Evolutionary conservation across 371 early-diverging fungal genomes (phyloP), one percentile per base, ranked within the genome.

Genomic region (Nematocida displodere): DNA sequence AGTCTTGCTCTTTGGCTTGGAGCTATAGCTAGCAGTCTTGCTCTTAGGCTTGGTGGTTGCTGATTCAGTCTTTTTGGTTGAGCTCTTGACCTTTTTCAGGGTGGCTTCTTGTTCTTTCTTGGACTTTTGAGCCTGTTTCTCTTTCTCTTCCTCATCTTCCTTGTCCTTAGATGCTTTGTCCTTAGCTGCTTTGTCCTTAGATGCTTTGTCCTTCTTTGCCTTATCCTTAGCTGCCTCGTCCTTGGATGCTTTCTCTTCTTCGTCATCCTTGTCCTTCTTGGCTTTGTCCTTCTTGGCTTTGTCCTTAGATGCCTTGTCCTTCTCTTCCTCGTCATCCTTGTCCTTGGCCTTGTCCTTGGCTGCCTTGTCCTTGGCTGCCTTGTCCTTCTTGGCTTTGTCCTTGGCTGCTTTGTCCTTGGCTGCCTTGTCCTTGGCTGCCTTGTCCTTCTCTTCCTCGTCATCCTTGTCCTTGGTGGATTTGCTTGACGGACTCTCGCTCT

Each of bases 201-300:
- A 34, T 44, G 55, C 42, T 37, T 63, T 33, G 17, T 63, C 22
- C 36, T 61, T 4, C 0, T 54, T 29, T 20, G 17, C 34, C 34
- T 66, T 29, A 0, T 66, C 33, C 20, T 66, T 46, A 7, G 39
- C 22, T 29, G 22, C 34, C 24, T 66, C 49, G 34, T 29, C 34
- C 40, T 66, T 28, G 34, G 20, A n/a, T 28, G 55, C 36, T 26
- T 47, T 31, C n/a, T 71, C 62, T n/a, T 76, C 56, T 76, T 54
- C 50, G 26, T 76, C 54, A 2, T 65, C n/a, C 5, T 61, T 46
- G 31, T 66, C 8, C 17, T 76, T 36, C 44, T 53, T 24, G 22
- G 11, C 26, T 24, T 68, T 24, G 28, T 66, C 46, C 17, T n/a
- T 40, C 26, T 66, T 40, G 37, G 64, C 46, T 39, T 66, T 75